Base-by-base conservation (phyloP, 2,329 filamentous ascomycete genomes). In the Neofusicoccum sp. region DNA sequence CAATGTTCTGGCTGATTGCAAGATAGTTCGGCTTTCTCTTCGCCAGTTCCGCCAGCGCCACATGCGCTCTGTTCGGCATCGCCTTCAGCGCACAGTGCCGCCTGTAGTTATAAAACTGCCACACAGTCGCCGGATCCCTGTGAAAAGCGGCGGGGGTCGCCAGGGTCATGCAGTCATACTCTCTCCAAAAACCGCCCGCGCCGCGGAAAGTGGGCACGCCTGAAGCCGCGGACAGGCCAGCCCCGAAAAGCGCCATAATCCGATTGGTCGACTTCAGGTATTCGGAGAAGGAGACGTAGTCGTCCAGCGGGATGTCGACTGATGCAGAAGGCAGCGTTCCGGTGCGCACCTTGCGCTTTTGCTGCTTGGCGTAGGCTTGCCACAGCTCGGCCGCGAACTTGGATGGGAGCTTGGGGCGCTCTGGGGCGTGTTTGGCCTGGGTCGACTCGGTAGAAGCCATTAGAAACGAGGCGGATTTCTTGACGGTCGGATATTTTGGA, bases 1-100 rank as follows among this genome's bases (percentile, higher is more conserved):
- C 67, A 12, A 69, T 64, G 40, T 69, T 69, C 67, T 66, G 66
- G n/a, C 60, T 67, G n/a, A 70, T 44, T 6, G 64, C 58, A 9
- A 69, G 40, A 41, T 65, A 66, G 5, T 54, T 58, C 11, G 40
- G 28, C 30, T 65, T 67, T 49, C 28, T 58, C 12, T 61, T 62
- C 12, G 64, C 62, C 8, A 68, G 54, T 20, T 64, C 31, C 8
- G 65, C 61, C n/a, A 70, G 48, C 11, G 65, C 67, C 9, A 48
- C 4, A 61, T 70, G 69, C 9, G 64, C 68, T 28, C 57, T 36
- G 59, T 70, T 70, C 8, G 68, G 67, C 8, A 48, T 60, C 4
- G 68, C 66, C 12, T 59, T 53, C n/a, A 60, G 48, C 24, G 64
- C 63, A 1, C 45, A 41, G 40, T 61, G 44, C 9, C 63, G 53